Evolutionary conservation across 2,329 filamentous ascomycete species (phyloP), one percentile per base, ranked within the genome.

Genomic region (Arthrobotrys sphaeroides): DNA sequence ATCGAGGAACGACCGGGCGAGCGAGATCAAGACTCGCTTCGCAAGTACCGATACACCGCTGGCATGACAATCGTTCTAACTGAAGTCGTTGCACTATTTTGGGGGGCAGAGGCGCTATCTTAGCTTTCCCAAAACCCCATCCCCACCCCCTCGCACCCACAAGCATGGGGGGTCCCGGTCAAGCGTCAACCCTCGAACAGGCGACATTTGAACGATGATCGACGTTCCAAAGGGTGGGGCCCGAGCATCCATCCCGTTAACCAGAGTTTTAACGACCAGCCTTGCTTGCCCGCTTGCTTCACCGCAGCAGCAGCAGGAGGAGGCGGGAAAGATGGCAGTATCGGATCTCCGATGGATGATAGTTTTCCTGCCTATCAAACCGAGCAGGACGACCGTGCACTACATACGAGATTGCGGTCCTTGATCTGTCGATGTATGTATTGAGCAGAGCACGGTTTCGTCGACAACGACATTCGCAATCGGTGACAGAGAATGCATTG

Each of bases 131-230:
- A 66, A 53, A 57, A 40, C 62, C 28, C 42, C 43, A 43, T 26
- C 43, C 43, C 42, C 49, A 62, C 51, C 53, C 53, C 55, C 36
- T 55, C 59, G 68, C 51, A 40, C 40, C 45, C 24, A 33, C n/a
- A 36, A 60, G 72, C 72, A 75, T 75, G 72, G 72, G n/a, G 70
- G 47, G 49, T 67, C 72, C 72, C 64, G 64, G 72, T 75, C 72
- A 49, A 75, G 72, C 72, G 72, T 75, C 64, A 75, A 74, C 62
- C 62, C 68, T 74, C 60, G 28, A 60, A 64, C 72, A 75, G 72
- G 72, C 72, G 72, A 75, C 55, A 42, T 75, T 75, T 69, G 64
- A 51, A 57, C 64, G 38, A 75, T 64, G 72, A 75, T 75, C 64
- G 64, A 75, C 72, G 47, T 62, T 36, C 55, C 51, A 68, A 10